Conservation (phyloP, 176 grass and related monocot genomes). For the Eleusine coracana region DNA sequence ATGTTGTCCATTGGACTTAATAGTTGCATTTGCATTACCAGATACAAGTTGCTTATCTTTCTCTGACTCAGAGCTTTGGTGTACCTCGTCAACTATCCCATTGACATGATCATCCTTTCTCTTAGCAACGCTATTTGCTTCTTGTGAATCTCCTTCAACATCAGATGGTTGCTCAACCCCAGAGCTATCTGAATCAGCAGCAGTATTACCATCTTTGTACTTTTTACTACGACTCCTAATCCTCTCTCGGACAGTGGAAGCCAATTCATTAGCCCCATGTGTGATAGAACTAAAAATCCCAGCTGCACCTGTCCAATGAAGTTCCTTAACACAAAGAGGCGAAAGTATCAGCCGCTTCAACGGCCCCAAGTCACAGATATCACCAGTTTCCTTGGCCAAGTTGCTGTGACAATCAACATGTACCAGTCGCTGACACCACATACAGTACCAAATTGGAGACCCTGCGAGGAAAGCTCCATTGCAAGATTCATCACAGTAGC, state of each 20-base stretch:
- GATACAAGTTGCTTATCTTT: constrained; percentile 34
- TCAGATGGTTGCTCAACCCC: constrained; percentile 46
- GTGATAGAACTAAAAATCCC: constrained; percentile 76
- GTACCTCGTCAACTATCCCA: constrained; percentile 22
- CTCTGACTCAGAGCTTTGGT: constrained; percentile 46
- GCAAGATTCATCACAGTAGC: constrained; percentile 86
- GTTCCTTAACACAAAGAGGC: constrained; percentile 77
- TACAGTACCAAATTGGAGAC: constrained; percentile 80
- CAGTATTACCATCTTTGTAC: constrained; percentile 43
- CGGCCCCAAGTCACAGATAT: constrained; percentile 79
- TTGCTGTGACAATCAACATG: constrained; percentile 89
- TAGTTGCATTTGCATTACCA: constrained; percentile 29
- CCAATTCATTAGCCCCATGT: constrained; percentile 81
- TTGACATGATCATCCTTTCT: constrained; percentile 45
- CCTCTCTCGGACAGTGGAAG: constrained; percentile 64
- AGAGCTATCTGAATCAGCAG: constrained; percentile 49
- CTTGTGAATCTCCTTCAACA: constrained; percentile 45
- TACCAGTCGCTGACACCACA: constrained; percentile 85
- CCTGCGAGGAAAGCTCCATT: constrained; percentile 64
- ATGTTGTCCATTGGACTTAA: constrained; percentile 37
- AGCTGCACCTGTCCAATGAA: constrained; percentile 55
- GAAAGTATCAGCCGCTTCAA: constrained; percentile 76
- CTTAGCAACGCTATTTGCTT: constrained; percentile 36
- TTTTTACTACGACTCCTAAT: constrained; percentile 63
- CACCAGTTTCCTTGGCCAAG: constrained; percentile 73